These are phyloP conservation scores for Boletus reticulatus DNA, from an alignment of 768 basidiomycete species.

Conservation along the genomic window DNA sequence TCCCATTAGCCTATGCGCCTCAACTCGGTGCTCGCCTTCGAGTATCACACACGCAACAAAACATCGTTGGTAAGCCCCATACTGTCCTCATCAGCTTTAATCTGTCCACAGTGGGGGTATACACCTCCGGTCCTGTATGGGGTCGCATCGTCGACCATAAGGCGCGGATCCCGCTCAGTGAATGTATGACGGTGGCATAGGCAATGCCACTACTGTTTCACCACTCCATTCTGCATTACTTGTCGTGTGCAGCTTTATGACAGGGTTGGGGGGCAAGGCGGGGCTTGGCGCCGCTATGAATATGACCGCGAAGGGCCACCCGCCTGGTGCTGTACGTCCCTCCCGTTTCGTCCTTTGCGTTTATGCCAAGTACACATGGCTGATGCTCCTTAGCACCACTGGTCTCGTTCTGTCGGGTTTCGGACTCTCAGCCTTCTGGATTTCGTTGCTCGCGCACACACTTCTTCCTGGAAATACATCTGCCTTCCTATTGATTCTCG, in stretches of 20 bases:
- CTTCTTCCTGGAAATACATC: conserved; percentile 78
- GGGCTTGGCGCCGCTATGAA: conserved; percentile 74
- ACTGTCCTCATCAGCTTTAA: background rate
- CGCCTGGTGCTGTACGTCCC: conserved; percentile 58
- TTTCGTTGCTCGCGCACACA: conserved; percentile 70
- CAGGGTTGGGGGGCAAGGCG: conserved; percentile 74
- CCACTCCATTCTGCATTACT: conserved; percentile 47
- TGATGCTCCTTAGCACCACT: conserved; percentile 51
- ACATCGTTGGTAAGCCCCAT: conserved; percentile 62
- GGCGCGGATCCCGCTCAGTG: conserved; percentile 64
- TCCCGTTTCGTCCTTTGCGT: background rate
- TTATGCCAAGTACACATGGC: background rate
- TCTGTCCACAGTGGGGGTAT: conserved; percentile 61
- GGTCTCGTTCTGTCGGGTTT: conserved; percentile 86
- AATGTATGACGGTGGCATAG: conserved; percentile 59
- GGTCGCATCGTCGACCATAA: conserved; percentile 73
- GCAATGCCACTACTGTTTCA: conserved; percentile 38
- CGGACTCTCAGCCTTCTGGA: conserved; percentile 89
- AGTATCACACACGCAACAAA: conserved; percentile 78
- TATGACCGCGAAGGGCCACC: conserved; percentile 79
- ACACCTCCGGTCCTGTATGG: conserved; percentile 72
- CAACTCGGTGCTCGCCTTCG: conserved; percentile 77
- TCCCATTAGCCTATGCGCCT: conserved; percentile 70
- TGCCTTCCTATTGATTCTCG: conserved; percentile 70
- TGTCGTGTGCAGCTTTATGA: conserved; percentile 62